Evolutionary conservation across 495 filamentous ascomycete genomes (phyloP).

Genomic region (Mytilinidion resinicola): DNA sequence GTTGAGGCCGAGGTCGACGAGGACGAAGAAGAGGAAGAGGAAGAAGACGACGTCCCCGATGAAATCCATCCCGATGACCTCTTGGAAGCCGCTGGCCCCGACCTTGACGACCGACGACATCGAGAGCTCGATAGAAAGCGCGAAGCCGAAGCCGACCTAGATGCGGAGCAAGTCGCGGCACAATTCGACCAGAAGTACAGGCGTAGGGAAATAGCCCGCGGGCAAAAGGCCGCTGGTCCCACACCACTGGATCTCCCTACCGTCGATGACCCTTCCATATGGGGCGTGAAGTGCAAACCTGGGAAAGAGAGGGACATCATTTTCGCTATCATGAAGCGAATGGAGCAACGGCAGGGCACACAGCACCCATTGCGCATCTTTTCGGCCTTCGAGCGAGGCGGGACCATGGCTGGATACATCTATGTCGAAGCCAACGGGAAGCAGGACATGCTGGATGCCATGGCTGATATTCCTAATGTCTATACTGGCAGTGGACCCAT

Average conservation of each 20-base stretch:
- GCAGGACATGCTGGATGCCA: constrained; percentile 71
- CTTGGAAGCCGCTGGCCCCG: constrained; percentile 71
- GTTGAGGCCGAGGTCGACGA: constrained; percentile 92
- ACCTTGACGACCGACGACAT: constrained; percentile 85
- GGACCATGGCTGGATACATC: constrained; percentile 81
- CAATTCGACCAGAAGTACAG: constrained; percentile 80
- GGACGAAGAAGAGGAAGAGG: constrained; percentile 83
- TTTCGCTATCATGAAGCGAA: constrained; percentile 75
- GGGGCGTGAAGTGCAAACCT: constrained; percentile 86
- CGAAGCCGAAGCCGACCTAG: constrained; percentile 74
- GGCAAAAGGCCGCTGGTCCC: constrained; percentile 55
- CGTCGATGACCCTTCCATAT: constrained; percentile 93
- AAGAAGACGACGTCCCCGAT: constrained; percentile 75
- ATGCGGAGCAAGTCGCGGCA: constrained; percentile 89
- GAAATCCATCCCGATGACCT: constrained; percentile 88
- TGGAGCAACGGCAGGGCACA: constrained; percentile 67
- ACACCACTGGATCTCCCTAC: constrained; percentile 83
- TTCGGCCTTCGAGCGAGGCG: constrained; percentile 83
- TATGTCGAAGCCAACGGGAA: constrained; percentile 88
- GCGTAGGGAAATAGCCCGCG: constrained; percentile 39
- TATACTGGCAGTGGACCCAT: constrained; percentile 63
- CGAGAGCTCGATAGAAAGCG: constrained; percentile 89
- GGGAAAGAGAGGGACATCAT: constrained; percentile 92
- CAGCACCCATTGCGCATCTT: constrained; percentile 73
- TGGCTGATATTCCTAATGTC: constrained; percentile 76